These are phyloP conservation scores for Rhododendron mucronatum DNA, from an alignment of 148 eudicot genomes.

Conservation along the genomic window DNA sequence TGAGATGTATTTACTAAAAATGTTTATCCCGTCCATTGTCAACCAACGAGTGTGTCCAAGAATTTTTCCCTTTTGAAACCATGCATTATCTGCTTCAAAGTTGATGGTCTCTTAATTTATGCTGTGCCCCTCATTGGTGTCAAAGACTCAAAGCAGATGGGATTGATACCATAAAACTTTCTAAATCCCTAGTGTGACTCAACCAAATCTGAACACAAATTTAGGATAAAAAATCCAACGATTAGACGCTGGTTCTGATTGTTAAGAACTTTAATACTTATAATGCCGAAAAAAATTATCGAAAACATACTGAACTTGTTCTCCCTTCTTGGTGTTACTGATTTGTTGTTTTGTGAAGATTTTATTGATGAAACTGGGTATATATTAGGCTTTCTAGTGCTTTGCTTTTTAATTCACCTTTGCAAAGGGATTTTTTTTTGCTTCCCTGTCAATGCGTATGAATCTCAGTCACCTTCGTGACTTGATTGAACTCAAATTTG, in stretches of 20 bases:
- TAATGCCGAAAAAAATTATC: background rate
- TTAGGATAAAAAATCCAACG: background rate
- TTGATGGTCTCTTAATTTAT: background rate
- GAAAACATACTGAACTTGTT: background rate
- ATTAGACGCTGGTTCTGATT: background rate
- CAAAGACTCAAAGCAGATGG: no score
- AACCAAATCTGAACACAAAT: background rate
- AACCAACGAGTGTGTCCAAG: background rate
- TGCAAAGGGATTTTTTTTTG: background rate
- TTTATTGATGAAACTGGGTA: background rate
- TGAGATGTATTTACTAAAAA: background rate
- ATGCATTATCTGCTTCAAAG: background rate
- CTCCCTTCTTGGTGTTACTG: background rate
- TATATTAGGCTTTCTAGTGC: background rate
- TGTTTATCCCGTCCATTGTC: background rate
- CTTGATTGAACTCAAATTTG: background rate
- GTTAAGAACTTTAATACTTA: background rate
- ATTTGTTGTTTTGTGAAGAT: background rate
- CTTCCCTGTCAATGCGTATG: background rate
- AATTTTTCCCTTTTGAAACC: background rate
- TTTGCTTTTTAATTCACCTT: background rate
- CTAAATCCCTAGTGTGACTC: background rate
- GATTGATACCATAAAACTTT: background rate
- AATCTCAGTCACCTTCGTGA: background rate
- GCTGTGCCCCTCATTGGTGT: background rate